Conservation (phyloP, 1,284 basidiomycete genomes). For the Gymnopus androsaceus region DNA sequence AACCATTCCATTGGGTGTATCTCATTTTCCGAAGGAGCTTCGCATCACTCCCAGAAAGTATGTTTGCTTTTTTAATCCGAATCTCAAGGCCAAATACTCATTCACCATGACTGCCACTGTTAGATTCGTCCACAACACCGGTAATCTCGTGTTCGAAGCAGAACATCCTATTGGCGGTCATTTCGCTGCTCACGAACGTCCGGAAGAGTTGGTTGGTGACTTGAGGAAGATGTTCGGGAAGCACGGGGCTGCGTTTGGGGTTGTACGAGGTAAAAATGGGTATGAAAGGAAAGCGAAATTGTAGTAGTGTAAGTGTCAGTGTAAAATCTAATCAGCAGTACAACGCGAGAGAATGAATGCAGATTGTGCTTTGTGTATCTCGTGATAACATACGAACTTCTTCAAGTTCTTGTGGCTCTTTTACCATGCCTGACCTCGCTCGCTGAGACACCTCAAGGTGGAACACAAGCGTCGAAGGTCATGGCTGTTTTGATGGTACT, state of each 20-base stretch:
- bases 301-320: no score
- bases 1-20: conserved; percentile 17
- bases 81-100: neutral
- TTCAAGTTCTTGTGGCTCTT: no score
- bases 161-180: conserved; percentile 24
- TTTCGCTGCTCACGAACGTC: conserved; percentile 25
- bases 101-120: neutral
- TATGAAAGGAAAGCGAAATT: conserved; percentile 9
- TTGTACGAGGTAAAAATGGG: conserved; percentile 20
- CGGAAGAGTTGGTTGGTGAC: conserved; percentile 20
- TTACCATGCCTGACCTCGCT: no score
- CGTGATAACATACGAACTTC: no score
- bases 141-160: conserved; percentile 19
- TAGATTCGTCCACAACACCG: conserved; percentile 10
- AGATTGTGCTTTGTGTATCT: no score
- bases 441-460: no score
- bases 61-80: neutral
- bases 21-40: conserved; percentile 18
- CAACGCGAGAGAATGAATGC: no score
- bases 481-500: no score
- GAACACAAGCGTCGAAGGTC: no score
- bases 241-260: conserved; percentile 21
- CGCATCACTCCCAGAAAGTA: conserved; percentile 9
- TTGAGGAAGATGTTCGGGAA: conserved; percentile 25
- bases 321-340: no score